Conservation (phyloP, 192 early-diverging fungal genomes). For the Coemansia sp. region DNA sequence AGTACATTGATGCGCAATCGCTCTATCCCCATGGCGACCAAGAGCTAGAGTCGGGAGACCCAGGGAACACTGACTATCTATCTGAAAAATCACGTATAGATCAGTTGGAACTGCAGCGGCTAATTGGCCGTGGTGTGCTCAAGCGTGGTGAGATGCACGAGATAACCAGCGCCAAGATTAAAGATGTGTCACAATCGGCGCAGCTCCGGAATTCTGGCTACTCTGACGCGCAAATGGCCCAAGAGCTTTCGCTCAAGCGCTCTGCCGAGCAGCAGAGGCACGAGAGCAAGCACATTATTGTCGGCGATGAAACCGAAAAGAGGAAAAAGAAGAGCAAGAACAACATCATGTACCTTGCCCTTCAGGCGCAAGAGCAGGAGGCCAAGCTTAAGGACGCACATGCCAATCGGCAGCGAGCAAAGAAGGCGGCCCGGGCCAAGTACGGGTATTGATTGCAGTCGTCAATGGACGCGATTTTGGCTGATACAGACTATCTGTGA, state of each 20-base stretch:
- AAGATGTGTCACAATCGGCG: conserved; percentile 20
- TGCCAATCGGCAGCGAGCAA: conserved; percentile 61
- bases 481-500: neutral
- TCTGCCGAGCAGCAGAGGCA: conserved; percentile 14
- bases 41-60: neutral
- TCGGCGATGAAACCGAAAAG: conserved; percentile 24
- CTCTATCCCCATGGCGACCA: neutral
- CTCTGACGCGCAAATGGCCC: conserved; percentile 28
- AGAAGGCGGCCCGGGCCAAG: conserved; percentile 62
- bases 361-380: conserved; percentile 68
- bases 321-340: conserved; percentile 71
- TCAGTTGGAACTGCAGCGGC: conserved; percentile 17
- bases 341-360: conserved; percentile 76
- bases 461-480: neutral
- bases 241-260: conserved; percentile 17
- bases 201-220: conserved; percentile 30
- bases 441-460: conserved; percentile 45
- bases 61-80: conserved; percentile 3
- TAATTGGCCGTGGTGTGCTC: conserved; percentile 36
- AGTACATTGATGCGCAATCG: conserved; percentile 25
- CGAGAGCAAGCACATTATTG: conserved; percentile 20
- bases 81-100: conserved; percentile 7
- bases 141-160: conserved; percentile 24
- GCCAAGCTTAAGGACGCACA: conserved; percentile 59
- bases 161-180: conserved; percentile 5